Evolutionary conservation across 345 rosid species (phyloP).

Genomic region (Euphorbia peplus): DNA sequence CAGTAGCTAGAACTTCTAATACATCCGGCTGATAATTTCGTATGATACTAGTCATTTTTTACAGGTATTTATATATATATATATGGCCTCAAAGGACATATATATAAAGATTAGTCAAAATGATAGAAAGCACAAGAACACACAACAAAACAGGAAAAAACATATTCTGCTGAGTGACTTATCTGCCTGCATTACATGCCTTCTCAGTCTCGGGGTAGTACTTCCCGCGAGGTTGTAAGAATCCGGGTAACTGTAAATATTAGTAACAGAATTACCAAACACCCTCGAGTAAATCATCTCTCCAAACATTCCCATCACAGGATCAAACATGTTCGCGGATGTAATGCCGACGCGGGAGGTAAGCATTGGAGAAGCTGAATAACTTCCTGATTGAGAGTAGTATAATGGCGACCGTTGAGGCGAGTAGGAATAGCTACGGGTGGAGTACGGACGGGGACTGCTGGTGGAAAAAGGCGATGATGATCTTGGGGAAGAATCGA

Average conservation of each 20-base stretch:
- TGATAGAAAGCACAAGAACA: conserved; percentile 58
- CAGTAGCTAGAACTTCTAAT: conserved; percentile 3
- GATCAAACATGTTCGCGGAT: conserved; percentile 36
- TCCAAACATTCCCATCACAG: conserved; percentile 57
- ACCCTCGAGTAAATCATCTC: conserved; percentile 62
- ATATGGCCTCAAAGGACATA: neutral
- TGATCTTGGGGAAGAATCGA: conserved; percentile 18
- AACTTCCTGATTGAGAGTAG: conserved; percentile 31
- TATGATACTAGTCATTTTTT: neutral
- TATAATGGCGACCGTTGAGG: conserved; percentile 25
- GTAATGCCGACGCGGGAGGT: conserved; percentile 39
- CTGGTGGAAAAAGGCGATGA: neutral
- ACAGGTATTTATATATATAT: conserved; percentile 12
- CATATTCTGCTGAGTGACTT: conserved; percentile 67
- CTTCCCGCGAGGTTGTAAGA: conserved; percentile 44
- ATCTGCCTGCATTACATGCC: conserved; percentile 69
- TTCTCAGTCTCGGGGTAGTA: conserved; percentile 59
- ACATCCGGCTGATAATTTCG: conserved; percentile 5
- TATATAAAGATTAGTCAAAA: conserved; percentile 37
- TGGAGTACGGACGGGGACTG: neutral
- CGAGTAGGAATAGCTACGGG: conserved; percentile 12
- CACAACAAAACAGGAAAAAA: conserved; percentile 73
- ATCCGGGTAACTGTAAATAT: conserved; percentile 47
- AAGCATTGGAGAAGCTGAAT: conserved; percentile 35
- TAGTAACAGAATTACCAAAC: conserved; percentile 50